These are phyloP conservation scores for Penicillium longicatenatum DNA, from an alignment of 495 filamentous ascomycete genomes.

Conservation along the genomic window DNA sequence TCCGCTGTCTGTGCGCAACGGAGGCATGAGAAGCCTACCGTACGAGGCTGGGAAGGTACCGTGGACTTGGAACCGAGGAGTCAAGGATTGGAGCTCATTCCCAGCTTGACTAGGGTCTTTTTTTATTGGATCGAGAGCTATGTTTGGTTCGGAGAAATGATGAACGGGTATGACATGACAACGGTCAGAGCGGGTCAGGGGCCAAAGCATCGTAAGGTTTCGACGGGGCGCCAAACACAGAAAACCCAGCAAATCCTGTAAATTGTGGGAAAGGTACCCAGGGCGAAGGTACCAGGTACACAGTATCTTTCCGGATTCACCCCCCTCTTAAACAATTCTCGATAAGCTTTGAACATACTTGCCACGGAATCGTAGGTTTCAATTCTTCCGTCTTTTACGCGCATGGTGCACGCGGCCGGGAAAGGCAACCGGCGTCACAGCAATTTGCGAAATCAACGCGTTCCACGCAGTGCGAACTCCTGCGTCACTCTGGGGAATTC, in stretches of 20 bases:
- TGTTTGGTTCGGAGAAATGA: not conserved
- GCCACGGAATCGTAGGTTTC: not conserved
- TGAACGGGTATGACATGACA: slow-evolving; percentile 9
- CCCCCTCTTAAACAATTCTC: not conserved
- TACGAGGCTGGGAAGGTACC: slow-evolving; percentile 15
- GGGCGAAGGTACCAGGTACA: too few relatives aligned
- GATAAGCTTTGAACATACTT: not conserved
- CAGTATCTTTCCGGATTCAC: not conserved
- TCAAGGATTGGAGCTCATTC: not conserved
- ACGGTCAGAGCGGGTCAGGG: slow-evolving; percentile 11
- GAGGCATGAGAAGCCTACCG: not conserved
- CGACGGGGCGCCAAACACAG: not conserved
- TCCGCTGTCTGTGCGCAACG: slow-evolving; percentile 24
- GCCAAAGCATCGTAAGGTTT: slow-evolving; percentile 8
- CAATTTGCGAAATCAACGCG: not conserved
- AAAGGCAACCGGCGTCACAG: slow-evolving; percentile 25
- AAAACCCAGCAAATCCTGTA: not conserved
- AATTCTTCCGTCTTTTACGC: not conserved
- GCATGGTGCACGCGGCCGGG: slow-evolving; percentile 25
- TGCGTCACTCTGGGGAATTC: slow-evolving; percentile 8
- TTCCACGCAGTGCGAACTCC: not conserved
- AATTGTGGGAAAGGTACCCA: not conserved
- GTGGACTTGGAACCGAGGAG: slow-evolving; percentile 10
- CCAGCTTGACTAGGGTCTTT: not conserved
- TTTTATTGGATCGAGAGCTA: too few relatives aligned